A percentile compares a stretch with the other conserved stretches of the same genome.
Conservation (phyloP, 768 basidiomycete species). For the Vararia minispora region DNA sequence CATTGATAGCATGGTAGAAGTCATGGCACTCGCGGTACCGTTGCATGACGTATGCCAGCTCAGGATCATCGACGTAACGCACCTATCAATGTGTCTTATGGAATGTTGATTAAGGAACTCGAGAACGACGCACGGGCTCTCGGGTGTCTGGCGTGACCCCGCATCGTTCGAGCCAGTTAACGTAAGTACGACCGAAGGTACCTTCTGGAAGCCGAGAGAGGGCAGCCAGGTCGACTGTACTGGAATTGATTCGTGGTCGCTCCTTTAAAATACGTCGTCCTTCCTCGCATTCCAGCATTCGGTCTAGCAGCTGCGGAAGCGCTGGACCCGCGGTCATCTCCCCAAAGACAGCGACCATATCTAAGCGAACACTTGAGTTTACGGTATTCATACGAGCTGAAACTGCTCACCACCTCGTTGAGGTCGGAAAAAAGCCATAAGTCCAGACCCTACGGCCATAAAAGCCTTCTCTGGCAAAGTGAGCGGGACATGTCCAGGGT, state of each 20-base stretch:
- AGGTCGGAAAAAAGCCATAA: conserved; percentile 75
- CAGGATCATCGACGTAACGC: conserved; percentile 88
- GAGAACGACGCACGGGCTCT: conserved; percentile 69
- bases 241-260: conserved; percentile 70
- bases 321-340: conserved; percentile 84
- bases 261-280: conserved; percentile 79
- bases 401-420: conserved; percentile 65
- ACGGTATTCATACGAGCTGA: background rate
- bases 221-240: conserved; percentile 59
- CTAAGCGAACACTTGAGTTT: conserved; percentile 27
- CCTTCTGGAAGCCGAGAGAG: conserved; percentile 63
- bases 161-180: conserved; percentile 82
- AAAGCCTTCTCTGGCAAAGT: conserved; percentile 76
- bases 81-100: too few relatives aligned
- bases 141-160: conserved; percentile 90
- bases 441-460: conserved; percentile 75
- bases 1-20: conserved; percentile 88
- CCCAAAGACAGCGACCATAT: conserved; percentile 91
- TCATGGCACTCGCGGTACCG: conserved; percentile 98
- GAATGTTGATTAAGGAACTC: too few relatives aligned
- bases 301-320: conserved; percentile 63
- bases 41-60: conserved; percentile 96
- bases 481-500: conserved; percentile 75
- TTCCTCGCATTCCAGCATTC: conserved; percentile 69
- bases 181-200: conserved; percentile 79